These are phyloP conservation scores for Colletotrichum aenigma DNA, from an alignment of 2,329 filamentous ascomycete species.

Conservation along the genomic window DNA sequence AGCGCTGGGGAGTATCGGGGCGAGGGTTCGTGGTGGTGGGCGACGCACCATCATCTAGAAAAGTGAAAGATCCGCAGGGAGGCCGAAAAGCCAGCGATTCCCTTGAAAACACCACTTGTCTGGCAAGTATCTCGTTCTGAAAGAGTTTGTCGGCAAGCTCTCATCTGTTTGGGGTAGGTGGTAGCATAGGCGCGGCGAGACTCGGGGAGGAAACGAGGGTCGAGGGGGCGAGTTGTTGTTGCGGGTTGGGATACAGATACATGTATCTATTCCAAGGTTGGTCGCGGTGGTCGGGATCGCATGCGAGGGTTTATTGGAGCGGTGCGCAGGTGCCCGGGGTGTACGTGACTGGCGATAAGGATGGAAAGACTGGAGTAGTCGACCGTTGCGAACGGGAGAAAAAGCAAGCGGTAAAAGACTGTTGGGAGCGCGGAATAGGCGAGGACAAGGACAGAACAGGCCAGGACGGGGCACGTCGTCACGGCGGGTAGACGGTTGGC, in stretches of 20 bases:
- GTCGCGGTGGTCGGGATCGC: slow-evolving; percentile 3
- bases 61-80: slow-evolving; percentile 39
- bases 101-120: slow-evolving; percentile 23
- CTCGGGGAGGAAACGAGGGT: not conserved
- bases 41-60: slow-evolving; percentile 56
- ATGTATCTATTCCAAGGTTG: slow-evolving; percentile 2
- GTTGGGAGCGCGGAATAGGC: slow-evolving; percentile 10
- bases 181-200: slow-evolving; percentile 16
- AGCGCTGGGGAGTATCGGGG: not conserved
- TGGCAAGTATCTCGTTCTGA: slow-evolving; percentile 14
- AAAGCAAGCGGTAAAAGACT: slow-evolving; percentile 10
- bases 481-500: slow-evolving; percentile 4
- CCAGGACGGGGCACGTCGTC: slow-evolving; percentile 7
- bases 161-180: slow-evolving; percentile 14
- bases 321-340: not conserved
- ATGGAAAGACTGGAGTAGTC: slow-evolving; percentile 7
- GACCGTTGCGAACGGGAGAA: slow-evolving; percentile 10
- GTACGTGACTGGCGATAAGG: not conserved
- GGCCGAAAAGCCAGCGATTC: slow-evolving; percentile 36
- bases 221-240: not conserved
- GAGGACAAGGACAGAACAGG: not conserved
- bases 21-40: not conserved
- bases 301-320: slow-evolving; percentile 9
- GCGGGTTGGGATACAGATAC: not conserved
- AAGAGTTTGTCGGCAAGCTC: slow-evolving; percentile 7